Conservation (phyloP, 2,329 filamentous ascomycete genomes). For the Hypoxylon sp. region DNA sequence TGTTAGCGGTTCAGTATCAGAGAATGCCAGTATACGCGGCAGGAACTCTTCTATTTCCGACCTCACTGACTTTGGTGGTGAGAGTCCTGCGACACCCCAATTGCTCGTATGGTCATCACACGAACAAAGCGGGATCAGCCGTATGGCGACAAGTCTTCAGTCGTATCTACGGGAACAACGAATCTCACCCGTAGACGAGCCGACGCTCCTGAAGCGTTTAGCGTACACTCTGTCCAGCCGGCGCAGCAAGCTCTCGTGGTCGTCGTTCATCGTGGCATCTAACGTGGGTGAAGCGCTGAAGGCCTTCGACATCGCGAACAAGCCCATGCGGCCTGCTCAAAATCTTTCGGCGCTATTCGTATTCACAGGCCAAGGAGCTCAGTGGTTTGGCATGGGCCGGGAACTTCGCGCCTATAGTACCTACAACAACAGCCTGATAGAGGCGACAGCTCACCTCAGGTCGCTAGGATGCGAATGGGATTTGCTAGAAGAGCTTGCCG, state of each 20-base stretch:
- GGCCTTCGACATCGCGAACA: conserved; percentile 43
- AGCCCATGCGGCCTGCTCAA: conserved; percentile 43
- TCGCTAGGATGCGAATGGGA: conserved; percentile 48
- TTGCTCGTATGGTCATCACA: conserved; percentile 48
- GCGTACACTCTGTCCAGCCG: conserved; percentile 46
- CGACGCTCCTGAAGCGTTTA: conserved; percentile 42
- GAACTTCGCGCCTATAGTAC: conserved; percentile 49
- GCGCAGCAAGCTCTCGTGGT: conserved; percentile 47
- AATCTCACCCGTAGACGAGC: conserved; percentile 40
- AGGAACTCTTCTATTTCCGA: conserved; percentile 45
- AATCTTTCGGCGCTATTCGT: conserved; percentile 45
- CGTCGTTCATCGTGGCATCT: conserved; percentile 46
- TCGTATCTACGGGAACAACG: conserved; percentile 41
- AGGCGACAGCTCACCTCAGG: conserved; percentile 46
- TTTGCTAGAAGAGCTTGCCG: conserved; percentile 45
- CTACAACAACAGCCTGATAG: conserved; percentile 46
- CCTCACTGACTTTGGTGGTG: conserved; percentile 41
- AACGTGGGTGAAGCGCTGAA: conserved; percentile 42
- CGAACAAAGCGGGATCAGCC: conserved; percentile 47
- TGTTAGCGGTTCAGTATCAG: conserved; percentile 40
- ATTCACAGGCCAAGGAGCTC: conserved; percentile 51
- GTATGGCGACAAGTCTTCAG: conserved; percentile 45
- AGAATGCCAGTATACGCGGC: conserved; percentile 34
- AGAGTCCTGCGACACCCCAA: conserved; percentile 44
- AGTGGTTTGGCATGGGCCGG: conserved; percentile 51